These are phyloP conservation scores for Cutaneotrichosporon daszewskae DNA, from an alignment of 1,284 basidiomycete genomes.

Conservation along the genomic window DNA sequence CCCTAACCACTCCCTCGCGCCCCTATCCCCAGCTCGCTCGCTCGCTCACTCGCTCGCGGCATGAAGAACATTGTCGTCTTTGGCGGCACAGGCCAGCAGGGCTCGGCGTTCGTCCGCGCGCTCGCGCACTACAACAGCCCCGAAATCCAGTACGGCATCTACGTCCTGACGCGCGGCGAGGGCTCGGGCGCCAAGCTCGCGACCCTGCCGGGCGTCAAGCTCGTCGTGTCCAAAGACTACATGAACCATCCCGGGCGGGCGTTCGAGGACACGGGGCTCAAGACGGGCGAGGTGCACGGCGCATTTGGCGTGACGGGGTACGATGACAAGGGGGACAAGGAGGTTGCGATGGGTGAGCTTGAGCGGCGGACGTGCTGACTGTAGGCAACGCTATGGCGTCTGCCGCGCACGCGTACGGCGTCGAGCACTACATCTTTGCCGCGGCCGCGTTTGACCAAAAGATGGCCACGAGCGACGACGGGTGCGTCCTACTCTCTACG, in stretches of 20 bases:
- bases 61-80: slow-evolving; percentile 27
- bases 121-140: slow-evolving; percentile 18
- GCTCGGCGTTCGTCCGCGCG: slow-evolving; percentile 25
- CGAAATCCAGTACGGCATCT: slow-evolving; percentile 17
- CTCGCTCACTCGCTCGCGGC: no score
- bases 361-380: background rate
- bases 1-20: no score
- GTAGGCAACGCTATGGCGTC: slow-evolving; percentile 47
- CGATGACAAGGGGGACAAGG: slow-evolving; percentile 16
- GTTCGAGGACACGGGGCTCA: slow-evolving; percentile 16
- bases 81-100: slow-evolving; percentile 29
- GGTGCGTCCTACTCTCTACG: slow-evolving; percentile 13
- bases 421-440: slow-evolving; percentile 48
- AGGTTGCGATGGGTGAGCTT: slow-evolving; percentile 23
- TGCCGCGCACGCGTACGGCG: slow-evolving; percentile 42
- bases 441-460: slow-evolving; percentile 21
- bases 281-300: slow-evolving; percentile 21
- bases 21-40: no score
- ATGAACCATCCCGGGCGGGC: slow-evolving; percentile 22
- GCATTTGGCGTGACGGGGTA: slow-evolving; percentile 28
- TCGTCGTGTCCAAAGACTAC: slow-evolving; percentile 19
- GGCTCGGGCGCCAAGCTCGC: slow-evolving; percentile 9
- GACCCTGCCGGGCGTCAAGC: slow-evolving; percentile 24
- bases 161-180: slow-evolving; percentile 21
- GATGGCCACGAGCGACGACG: slow-evolving; percentile 12